A percentile compares a stretch with the other conserved stretches of the same genome.
Conservation (phyloP, 2,329 filamentous ascomycete species). For the Orbilia ellipsospora region DNA sequence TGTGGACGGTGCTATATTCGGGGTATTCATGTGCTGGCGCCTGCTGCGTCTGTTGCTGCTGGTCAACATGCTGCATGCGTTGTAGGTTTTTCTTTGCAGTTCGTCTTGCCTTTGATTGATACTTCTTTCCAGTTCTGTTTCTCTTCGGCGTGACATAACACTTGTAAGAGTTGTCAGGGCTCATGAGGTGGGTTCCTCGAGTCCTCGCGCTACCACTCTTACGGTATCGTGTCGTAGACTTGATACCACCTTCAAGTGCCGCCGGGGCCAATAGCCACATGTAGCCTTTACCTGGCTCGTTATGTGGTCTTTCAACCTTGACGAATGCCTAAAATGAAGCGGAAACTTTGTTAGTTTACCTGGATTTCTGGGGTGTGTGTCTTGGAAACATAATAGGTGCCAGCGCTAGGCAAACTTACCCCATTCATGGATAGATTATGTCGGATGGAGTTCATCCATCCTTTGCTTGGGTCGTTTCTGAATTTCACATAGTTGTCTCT, state of each 20-base stretch:
- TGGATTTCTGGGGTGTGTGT: conserved; percentile 42
- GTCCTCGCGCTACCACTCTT: conserved; percentile 62
- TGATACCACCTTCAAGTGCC: conserved; percentile 77
- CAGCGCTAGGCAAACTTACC: conserved; percentile 68
- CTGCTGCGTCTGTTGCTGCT: conserved; percentile 43
- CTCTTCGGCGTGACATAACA: conserved; percentile 43
- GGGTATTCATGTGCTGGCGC: conserved; percentile 21
- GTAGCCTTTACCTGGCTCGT: conserved; percentile 57
- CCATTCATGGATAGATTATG: conserved; percentile 97
- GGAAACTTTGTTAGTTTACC: conserved; percentile 39
- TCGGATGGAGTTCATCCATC: conserved; percentile 95
- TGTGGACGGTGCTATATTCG: conserved; percentile 35
- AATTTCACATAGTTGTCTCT: conserved; percentile 81
- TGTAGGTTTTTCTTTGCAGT: conserved; percentile 41
- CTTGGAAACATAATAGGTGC: conserved; percentile 6
- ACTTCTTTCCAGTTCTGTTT: conserved; percentile 39
- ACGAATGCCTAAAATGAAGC: conserved; percentile 61
- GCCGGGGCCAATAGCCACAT: conserved; percentile 78
- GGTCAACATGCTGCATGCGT: conserved; percentile 48
- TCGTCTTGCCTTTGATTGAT: conserved; percentile 53
- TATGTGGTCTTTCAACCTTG: conserved; percentile 63
- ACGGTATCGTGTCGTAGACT: conserved; percentile 85
- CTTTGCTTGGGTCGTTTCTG: conserved; percentile 70
- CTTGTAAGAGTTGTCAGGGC: conserved; percentile 33
- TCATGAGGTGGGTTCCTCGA: conserved; percentile 24